These are phyloP conservation scores for Vickermania spadyakhi DNA, from an alignment of 208 protist genomes.

Conservation along the genomic window DNA sequence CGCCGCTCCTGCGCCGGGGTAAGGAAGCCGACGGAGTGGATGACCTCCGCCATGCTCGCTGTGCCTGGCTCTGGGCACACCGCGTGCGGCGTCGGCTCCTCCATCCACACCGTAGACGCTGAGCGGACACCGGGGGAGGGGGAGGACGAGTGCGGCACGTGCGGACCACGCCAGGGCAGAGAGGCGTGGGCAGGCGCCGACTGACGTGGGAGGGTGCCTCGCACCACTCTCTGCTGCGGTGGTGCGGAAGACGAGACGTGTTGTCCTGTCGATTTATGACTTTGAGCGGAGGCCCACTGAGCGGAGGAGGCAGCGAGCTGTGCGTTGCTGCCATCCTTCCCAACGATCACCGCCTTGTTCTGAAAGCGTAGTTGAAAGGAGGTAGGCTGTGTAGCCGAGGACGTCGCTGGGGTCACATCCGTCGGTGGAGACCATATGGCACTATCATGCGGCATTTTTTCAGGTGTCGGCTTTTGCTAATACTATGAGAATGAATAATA, in stretches of 20 bases:
- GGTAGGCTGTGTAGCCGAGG: not conserved
- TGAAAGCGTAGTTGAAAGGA: conserved; percentile 58
- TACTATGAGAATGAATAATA: not conserved
- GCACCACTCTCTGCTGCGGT: not conserved
- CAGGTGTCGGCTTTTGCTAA: not conserved
- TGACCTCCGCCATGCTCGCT: not conserved
- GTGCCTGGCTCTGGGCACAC: not conserved
- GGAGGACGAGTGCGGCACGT: not conserved
- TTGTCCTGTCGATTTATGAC: not conserved
- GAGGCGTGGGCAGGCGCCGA: not conserved
- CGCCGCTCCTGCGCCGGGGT: not conserved
- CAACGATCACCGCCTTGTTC: conserved; percentile 35
- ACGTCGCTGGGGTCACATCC: not conserved
- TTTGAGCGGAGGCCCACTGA: not conserved
- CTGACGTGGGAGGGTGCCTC: not conserved
- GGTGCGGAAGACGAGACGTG: too few relatives aligned
- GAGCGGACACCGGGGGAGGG: not conserved
- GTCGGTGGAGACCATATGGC: conserved; percentile 66
- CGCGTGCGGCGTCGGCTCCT: too few relatives aligned
- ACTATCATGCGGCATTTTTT: conserved; percentile 29
- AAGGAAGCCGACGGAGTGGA: not conserved
- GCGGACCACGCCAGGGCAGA: not conserved
- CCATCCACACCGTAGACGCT: too few relatives aligned
- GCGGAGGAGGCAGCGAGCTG: conserved; percentile 13
- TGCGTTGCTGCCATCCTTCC: conserved; percentile 44